These are phyloP conservation scores for Botryosphaeria dothidea DNA, from an alignment of 2,329 filamentous ascomycete genomes.

Conservation along the genomic window DNA sequence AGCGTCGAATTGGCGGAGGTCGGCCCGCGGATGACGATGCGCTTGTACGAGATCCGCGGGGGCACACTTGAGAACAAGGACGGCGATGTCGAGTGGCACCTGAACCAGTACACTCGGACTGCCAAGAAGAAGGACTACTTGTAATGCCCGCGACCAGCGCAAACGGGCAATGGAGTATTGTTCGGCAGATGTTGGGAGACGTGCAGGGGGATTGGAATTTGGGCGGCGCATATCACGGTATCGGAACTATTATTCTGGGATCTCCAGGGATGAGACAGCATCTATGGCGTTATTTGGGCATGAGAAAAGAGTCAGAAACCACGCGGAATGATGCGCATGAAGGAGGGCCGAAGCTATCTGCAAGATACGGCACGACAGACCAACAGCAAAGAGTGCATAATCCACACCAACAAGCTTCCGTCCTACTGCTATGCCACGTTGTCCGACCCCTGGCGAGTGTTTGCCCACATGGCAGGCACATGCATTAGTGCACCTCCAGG, in stretches of 20 bases:
- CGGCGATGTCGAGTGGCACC: conserved; percentile 93
- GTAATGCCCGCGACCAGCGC: conserved; percentile 46
- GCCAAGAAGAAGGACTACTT: conserved; percentile 95
- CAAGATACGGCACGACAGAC: conserved; percentile 8
- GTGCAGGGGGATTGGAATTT: conserved; percentile 10
- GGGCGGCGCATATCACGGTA: conserved; percentile 15
- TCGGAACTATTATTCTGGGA: not conserved
- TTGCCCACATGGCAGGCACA: conserved; percentile 6
- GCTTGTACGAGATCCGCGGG: conserved; percentile 86
- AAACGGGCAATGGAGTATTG: conserved; percentile 3
- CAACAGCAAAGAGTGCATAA: conserved; percentile 10
- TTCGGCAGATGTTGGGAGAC: not conserved
- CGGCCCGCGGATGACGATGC: conserved; percentile 95
- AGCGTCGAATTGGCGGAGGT: conserved; percentile 88
- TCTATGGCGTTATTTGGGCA: conserved; percentile 14
- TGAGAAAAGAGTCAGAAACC: not conserved
- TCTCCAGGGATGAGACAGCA: conserved; percentile 11
- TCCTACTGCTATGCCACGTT: conserved; percentile 14
- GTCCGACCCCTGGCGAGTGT: not conserved
- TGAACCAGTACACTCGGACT: conserved; percentile 93
- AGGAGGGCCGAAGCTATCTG: not conserved
- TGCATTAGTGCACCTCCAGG: conserved; percentile 7
- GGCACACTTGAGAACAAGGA: conserved; percentile 93
- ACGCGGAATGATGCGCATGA: conserved; percentile 15
- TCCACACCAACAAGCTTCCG: conserved; percentile 12